A percentile compares a stretch with the other conserved stretches of the same genome.
Evolutionary conservation across 2,329 filamentous ascomycete species (phyloP).

Genomic region (Monilinia polystroma): DNA sequence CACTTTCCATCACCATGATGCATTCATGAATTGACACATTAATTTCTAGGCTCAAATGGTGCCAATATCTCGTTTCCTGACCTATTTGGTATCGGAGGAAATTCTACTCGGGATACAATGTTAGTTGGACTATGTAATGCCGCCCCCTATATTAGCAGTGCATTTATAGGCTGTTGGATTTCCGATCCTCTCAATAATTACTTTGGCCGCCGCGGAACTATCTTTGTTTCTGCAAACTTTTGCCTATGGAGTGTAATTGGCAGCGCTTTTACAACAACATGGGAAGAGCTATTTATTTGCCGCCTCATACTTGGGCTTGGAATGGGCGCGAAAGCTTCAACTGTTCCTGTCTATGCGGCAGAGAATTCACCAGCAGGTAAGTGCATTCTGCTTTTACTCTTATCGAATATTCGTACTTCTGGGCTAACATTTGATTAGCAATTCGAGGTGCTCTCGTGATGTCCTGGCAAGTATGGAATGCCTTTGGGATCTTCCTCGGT

Average conservation of each 20-base stretch:
- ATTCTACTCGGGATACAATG: constrained; percentile 50
- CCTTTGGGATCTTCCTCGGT: constrained; percentile 67
- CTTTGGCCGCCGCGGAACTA: constrained; percentile 61
- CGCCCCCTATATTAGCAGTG: constrained; percentile 45
- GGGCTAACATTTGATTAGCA: neutral
- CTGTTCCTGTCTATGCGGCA: constrained; percentile 52
- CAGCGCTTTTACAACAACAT: constrained; percentile 57
- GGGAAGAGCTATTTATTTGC: constrained; percentile 55
- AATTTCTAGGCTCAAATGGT: constrained; percentile 49
- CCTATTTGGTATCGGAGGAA: constrained; percentile 46
- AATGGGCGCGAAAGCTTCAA: constrained; percentile 57
- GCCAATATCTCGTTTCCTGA: constrained; percentile 49
- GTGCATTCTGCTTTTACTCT: neutral
- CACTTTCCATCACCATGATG: too few species aligned
- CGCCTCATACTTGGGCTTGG: constrained; percentile 60
- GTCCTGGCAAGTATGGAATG: constrained; percentile 52
- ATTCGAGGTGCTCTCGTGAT: constrained; percentile 56
- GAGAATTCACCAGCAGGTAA: constrained; percentile 54
- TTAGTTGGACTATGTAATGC: constrained; percentile 59
- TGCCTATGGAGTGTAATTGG: constrained; percentile 62
- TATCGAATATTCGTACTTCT: too few species aligned
- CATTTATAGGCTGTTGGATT: constrained; percentile 48
- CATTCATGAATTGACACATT: neutral
- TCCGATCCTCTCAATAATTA: constrained; percentile 60
- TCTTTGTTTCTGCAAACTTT: constrained; percentile 62